phyloP scores from a whole-genome alignment of 768 basidiomycete genomes.

The Tephrocybe sp. region DNA sequence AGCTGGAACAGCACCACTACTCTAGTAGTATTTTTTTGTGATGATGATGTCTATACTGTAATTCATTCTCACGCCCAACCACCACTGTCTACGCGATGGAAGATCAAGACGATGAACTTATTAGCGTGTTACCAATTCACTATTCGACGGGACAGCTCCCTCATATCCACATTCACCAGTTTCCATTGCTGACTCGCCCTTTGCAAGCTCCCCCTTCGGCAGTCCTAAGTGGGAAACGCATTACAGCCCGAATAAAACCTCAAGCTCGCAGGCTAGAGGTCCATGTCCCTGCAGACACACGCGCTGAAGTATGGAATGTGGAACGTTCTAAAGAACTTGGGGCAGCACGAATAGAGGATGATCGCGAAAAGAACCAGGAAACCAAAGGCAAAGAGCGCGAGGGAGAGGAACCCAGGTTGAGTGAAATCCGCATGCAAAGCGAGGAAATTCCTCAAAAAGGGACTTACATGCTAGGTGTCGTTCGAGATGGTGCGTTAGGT shows the following conservation, averaged over 20 bases:
- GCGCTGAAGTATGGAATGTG: slow-evolving; percentile 78
- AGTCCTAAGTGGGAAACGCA: slow-evolving; percentile 66
- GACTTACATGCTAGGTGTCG: slow-evolving; percentile 71
- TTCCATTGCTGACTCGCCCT: slow-evolving; percentile 70
- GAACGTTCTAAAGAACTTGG: slow-evolving; percentile 69
- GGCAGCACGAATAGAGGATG: slow-evolving; percentile 64
- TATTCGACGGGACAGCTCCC: slow-evolving; percentile 60
- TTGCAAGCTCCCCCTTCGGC: slow-evolving; percentile 79
- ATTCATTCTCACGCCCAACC: slow-evolving; percentile 9
- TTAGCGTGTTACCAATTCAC: slow-evolving; percentile 69
- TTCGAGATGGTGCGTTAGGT: slow-evolving; percentile 59
- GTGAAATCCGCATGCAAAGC: slow-evolving; percentile 69
- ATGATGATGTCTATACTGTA: neutral
- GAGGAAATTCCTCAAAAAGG: slow-evolving; percentile 67
- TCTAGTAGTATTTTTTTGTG: neutral
- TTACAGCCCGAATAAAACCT: slow-evolving; percentile 71
- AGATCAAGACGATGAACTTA: slow-evolving; percentile 53
- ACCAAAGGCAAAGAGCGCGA: slow-evolving; percentile 40
- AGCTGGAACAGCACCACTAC: neutral
- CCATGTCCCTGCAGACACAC: slow-evolving; percentile 78
- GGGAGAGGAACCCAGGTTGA: slow-evolving; percentile 56
- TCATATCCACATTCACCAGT: slow-evolving; percentile 77
- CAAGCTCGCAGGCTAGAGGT: slow-evolving; percentile 63
- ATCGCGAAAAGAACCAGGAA: slow-evolving; percentile 75
- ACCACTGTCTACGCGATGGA: slow-evolving; percentile 17